Base-by-base conservation (phyloP, 192 early-diverging fungal genomes). In the Phlyctochytrium arcticum region DNA sequence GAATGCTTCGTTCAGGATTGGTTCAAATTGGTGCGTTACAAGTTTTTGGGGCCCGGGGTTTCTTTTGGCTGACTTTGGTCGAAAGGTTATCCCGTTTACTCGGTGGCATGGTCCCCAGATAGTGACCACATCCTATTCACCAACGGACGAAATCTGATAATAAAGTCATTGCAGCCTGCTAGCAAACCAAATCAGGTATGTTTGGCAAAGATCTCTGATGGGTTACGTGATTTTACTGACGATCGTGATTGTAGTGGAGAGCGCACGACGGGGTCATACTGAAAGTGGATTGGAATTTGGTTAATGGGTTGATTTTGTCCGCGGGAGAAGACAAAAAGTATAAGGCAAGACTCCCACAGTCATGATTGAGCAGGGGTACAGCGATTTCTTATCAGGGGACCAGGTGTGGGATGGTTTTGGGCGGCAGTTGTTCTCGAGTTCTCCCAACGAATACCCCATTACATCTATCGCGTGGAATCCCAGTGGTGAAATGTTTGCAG, bases 281-380 rank as follows among this genome's bases (percentile, higher is more conserved):
- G 8, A 75, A 77, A 48, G 78, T 74, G 1, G 83, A 81, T 53
- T 85, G 83, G 83, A 83, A 77, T 53, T 53, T 79, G 32, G 79
- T 79, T 5, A 82, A 74, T 48, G 71, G 73, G 50, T 58, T 82
- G 6, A 85, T 85, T 19, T 48, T 85, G n/a, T 85, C 83, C 15
- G 81, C 77, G 17, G 77, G 83, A n/a, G 83, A 85, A 75, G 83
- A 85, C 62, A 71, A 73, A 36, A 75, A 73, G 46, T 85, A 84
- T 69, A 85, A 80, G 64, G 79, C 81, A 73, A 37, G 24, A 0
- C 24, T 12, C n/a, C 10, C 19, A 53, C 1, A 19, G 15, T 12
- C n/a, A 48, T 58, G 37, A 21, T 21, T n/a, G 19, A 12, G 21
- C 2, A 12, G 12, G 39, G 12, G 12, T 44, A 12, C 39, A 19